Evolutionary conservation across 306 rosid genomes (phyloP).

Genomic region (Prinsepia uniflora): DNA sequence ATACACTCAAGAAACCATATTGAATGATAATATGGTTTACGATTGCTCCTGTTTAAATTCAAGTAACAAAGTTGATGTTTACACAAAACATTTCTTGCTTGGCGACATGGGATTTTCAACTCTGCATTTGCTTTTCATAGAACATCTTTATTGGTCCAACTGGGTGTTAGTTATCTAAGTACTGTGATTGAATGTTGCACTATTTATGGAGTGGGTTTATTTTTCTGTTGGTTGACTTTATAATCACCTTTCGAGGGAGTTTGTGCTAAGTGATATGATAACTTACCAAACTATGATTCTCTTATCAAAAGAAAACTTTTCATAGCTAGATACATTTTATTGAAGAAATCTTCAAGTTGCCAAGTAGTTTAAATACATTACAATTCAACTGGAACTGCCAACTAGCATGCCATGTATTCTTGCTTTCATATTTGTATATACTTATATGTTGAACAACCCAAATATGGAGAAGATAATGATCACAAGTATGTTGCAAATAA

Average conservation of each 20-base stretch:
- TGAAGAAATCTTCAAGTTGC: neutral
- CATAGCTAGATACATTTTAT: neutral
- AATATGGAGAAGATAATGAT: too few species aligned
- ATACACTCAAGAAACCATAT: neutral
- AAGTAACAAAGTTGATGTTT: neutral
- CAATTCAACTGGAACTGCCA: neutral
- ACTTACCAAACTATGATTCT: neutral
- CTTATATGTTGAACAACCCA: neutral
- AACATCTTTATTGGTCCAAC: neutral
- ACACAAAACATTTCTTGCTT: neutral
- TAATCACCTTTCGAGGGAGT: neutral
- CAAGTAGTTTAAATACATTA: neutral
- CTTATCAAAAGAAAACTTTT: neutral
- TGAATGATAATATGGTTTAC: neutral
- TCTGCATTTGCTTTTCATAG: neutral
- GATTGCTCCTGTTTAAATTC: neutral
- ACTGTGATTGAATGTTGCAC: too few species aligned
- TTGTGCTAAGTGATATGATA: neutral
- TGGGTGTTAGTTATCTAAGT: neutral
- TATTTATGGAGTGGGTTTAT: neutral
- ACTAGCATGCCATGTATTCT: neutral
- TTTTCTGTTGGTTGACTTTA: neutral
- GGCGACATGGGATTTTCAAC: neutral
- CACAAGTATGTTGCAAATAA: neutral
- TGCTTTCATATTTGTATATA: neutral